Percentiles rank a stretch among this genome's conserved stretches.
Evolutionary conservation across 768 basidiomycete genomes (phyloP).

Genomic region (Postia placenta): DNA sequence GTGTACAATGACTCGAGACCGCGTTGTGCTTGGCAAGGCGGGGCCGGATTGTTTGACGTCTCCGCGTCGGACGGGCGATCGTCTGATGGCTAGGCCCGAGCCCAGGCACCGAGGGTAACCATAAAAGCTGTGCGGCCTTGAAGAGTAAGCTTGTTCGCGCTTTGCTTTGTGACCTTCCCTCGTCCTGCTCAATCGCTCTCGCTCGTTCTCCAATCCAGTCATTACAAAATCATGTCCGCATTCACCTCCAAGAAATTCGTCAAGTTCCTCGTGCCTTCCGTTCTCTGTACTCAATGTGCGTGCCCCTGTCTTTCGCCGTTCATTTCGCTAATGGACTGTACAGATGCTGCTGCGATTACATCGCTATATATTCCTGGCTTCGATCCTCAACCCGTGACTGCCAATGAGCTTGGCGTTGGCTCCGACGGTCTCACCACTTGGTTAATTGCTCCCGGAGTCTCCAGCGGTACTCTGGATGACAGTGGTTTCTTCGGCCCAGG

Average conservation of each 20-base stretch:
- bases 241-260: background rate
- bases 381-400: constrained; percentile 38
- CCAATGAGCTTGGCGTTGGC: constrained; percentile 36
- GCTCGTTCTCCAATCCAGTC: background rate
- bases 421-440: constrained; percentile 37
- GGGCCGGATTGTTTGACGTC: too few species aligned
- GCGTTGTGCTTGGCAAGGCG: too few species aligned
- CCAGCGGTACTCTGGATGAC: constrained; percentile 28
- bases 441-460: constrained; percentile 28
- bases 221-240: background rate
- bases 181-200: background rate
- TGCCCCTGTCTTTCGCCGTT: background rate
- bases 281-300: background rate
- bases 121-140: background rate
- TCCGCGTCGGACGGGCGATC: too few species aligned
- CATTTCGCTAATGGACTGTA: background rate
- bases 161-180: background rate
- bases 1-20: too few species aligned
- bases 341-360: constrained; percentile 26
- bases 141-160: background rate
- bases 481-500: constrained; percentile 34
- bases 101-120: background rate
- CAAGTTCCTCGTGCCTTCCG: background rate
- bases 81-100: background rate
- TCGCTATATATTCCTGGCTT: constrained; percentile 43